Percentiles rank a stretch among this genome's conserved stretches.
These are phyloP conservation scores for Davidsoniella neocaledoniae DNA, from an alignment of 2,329 filamentous ascomycete species.

Conservation along the genomic window DNA sequence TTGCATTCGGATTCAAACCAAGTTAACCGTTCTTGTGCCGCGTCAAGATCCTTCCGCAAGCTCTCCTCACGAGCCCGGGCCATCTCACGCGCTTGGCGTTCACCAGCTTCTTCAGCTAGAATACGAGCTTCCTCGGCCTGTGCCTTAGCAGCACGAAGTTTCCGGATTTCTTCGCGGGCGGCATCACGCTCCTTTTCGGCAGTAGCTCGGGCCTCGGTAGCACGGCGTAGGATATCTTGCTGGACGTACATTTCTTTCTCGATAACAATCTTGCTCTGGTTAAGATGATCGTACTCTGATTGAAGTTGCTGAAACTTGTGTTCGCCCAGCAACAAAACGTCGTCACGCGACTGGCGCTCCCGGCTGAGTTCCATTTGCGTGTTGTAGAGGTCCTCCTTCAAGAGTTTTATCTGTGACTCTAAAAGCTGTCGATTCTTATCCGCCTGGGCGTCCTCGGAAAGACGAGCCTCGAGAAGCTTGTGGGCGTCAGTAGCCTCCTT, in stretches of 20 bases:
- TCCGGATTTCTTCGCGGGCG: constrained; percentile 69
- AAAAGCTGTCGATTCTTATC: constrained; percentile 66
- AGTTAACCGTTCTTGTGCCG: constrained; percentile 56
- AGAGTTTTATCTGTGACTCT: constrained; percentile 70
- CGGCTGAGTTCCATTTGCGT: constrained; percentile 78
- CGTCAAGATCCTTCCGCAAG: constrained; percentile 64
- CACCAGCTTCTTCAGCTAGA: constrained; percentile 64
- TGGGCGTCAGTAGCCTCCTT: constrained; percentile 83
- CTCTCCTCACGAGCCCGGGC: constrained; percentile 67
- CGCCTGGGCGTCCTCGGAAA: constrained; percentile 78
- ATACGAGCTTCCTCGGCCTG: constrained; percentile 73
- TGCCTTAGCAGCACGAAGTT: constrained; percentile 65
- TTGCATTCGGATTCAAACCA: constrained; percentile 67
- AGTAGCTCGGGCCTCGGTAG: constrained; percentile 61
- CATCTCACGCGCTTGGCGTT: constrained; percentile 59
- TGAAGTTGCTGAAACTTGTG: constrained; percentile 72
- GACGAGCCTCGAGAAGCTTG: constrained; percentile 66
- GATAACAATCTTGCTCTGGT: constrained; percentile 90
- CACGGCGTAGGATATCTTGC: constrained; percentile 75
- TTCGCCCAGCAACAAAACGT: constrained; percentile 78
- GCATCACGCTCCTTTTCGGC: constrained; percentile 83
- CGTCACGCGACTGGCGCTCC: constrained; percentile 83
- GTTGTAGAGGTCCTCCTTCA: constrained; percentile 73
- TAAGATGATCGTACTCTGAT: constrained; percentile 70
- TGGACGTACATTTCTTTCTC: constrained; percentile 96